Percentiles rank a stretch among this genome's conserved stretches.
Evolutionary conservation across 495 filamentous ascomycete species (phyloP).

Genomic region (Daldinia bambusicola): DNA sequence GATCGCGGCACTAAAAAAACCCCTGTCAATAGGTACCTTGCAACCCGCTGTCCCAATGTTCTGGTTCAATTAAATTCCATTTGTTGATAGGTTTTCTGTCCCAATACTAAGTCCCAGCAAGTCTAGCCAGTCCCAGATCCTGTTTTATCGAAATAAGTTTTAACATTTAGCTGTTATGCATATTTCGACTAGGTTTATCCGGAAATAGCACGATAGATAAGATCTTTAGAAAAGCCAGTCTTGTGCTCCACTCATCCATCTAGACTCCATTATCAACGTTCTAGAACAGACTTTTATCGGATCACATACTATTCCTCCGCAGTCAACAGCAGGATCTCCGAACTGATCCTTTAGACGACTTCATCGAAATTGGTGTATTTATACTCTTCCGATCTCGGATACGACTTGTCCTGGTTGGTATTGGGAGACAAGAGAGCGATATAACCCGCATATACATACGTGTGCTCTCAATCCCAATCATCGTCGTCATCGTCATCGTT

Average conservation of each 20-base stretch:
- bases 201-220: neutral
- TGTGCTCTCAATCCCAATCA: slow-evolving; percentile 74
- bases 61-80: slow-evolving; percentile 17
- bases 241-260: slow-evolving; percentile 2
- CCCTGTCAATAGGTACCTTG: neutral
- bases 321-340: neutral
- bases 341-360: slow-evolving; percentile 5
- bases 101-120: neutral
- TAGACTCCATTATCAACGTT: neutral
- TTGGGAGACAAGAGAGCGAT: neutral
- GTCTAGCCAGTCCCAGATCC: neutral
- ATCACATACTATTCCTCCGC: neutral
- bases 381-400: slow-evolving; percentile 10
- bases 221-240: neutral
- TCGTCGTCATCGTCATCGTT: slow-evolving; percentile 75
- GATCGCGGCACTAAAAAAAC: slow-evolving; percentile 2
- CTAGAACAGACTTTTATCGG: neutral
- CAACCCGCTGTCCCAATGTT: slow-evolving; percentile 17
- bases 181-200: neutral
- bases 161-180: neutral
- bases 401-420: slow-evolving; percentile 3
- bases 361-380: slow-evolving; percentile 13
- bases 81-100: slow-evolving; percentile 2
- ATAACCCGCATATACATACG: neutral
- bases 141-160: neutral